Evolutionary conservation across 495 filamentous ascomycete species (phyloP), one percentile per base, ranked within the genome.

Genomic region (Oidiodendron maius): DNA sequence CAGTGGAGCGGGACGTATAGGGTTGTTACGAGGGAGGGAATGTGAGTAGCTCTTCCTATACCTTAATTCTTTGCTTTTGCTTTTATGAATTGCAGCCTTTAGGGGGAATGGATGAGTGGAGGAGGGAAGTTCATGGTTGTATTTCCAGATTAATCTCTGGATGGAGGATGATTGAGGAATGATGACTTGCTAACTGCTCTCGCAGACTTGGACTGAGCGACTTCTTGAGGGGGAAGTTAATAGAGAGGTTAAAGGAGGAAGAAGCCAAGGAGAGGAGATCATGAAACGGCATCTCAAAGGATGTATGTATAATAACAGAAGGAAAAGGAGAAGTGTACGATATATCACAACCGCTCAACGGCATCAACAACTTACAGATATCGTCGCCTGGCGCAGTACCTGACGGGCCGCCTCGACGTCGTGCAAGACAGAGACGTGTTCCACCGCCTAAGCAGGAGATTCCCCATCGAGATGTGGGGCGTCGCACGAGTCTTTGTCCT

Each of bases 1-100:
- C 76, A 87, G 64, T 55, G 67, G 21, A 84, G 80, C 53, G 78
- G 81, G 13, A 84, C 80, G 12, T 89, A 87, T 64, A 72, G 85
- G 30, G 68, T 87, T 21, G 56, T 85, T 43, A 87, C 84, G 4
- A 74, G 78, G 24, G 74, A 86, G 61, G 84, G 85, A 40, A 79
- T 87, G 80, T 85, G 57, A 78, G 82, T 75, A 4, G 36, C 34
- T 9, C 40, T 21, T 36, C 37, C n/a, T n/a, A n/a, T n/a, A n/a
- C n/a, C n/a, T n/a, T n/a, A n/a, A n/a, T n/a, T n/a, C n/a, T 38
- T 30, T 30, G 12, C 26, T 30, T 30, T 30, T 12, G 5, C 26
- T 30, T 30, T 30, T 12, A 5, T 5, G 26, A 30, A 12, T 12
- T 30, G n/a, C n/a, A n/a, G n/a, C n/a, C n/a, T n/a, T n/a, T n/a